Conservation (phyloP, 306 rosid genomes). For the Arachis stenosperma region DNA sequence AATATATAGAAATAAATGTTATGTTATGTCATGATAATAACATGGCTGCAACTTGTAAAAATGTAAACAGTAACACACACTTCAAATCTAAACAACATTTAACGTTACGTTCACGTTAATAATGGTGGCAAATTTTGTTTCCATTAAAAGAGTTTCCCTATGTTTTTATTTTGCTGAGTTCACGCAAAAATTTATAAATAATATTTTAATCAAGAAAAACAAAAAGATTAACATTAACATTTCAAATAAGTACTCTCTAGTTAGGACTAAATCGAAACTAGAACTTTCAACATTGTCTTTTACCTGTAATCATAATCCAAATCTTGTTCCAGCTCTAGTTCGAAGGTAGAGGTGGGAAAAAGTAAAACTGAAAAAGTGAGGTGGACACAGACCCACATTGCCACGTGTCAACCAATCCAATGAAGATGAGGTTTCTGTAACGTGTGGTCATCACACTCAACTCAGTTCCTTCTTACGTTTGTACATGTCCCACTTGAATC, state of each 20-base stretch:
- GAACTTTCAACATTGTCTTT: not conserved
- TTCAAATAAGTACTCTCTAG: not conserved
- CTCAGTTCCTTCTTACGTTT: slow-evolving; percentile 45
- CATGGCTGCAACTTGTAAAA: no score
- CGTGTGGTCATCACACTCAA: slow-evolving; percentile 90
- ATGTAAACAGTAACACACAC: no score
- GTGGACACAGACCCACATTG: slow-evolving; percentile 46
- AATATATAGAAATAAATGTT: no score
- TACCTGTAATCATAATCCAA: not conserved
- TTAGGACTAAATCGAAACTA: not conserved
- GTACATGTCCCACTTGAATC: slow-evolving; percentile 25
- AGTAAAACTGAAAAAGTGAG: slow-evolving; percentile 11
- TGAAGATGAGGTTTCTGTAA: slow-evolving; percentile 66
- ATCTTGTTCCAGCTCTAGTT: not conserved
- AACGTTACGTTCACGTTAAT: no score
- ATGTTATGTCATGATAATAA: no score
- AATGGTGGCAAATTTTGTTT: no score
- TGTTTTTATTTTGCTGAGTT: no score
- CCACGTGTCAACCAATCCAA: slow-evolving; percentile 57
- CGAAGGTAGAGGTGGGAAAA: not conserved
- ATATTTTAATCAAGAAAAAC: no score
- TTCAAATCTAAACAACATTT: no score
- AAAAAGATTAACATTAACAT: no score
- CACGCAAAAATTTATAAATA: no score
- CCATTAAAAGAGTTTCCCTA: no score